Percentiles rank a stretch among this genome's conserved stretches.
phyloP scores from a whole-genome alignment of 345 rosid species.

The Melastoma malabathricum region DNA sequence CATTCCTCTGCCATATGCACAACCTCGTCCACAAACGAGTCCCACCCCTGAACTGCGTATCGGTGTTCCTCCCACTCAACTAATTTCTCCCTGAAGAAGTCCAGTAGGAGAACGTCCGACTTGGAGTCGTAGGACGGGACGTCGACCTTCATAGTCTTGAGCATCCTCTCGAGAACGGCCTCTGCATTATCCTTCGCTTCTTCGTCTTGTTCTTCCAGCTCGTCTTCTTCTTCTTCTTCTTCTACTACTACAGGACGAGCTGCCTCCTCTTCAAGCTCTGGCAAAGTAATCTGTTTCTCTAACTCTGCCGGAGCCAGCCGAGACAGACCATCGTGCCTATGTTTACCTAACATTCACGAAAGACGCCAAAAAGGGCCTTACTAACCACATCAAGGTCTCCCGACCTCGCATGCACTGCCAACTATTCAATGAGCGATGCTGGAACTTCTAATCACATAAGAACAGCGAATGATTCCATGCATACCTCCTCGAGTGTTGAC shows the following conservation, averaged over 20 bases:
- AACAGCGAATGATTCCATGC: background rate
- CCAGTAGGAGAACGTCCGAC: conserved; percentile 26
- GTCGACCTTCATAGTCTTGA: conserved; percentile 8
- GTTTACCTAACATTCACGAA: conserved; percentile 26
- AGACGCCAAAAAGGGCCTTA: too few species aligned
- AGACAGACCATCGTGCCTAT: conserved; percentile 29
- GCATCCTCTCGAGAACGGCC: conserved; percentile 7
- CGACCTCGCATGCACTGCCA: too few species aligned
- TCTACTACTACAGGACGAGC: too few species aligned
- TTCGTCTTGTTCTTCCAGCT: background rate
- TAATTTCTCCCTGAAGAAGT: conserved; percentile 37
- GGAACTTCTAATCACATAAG: too few species aligned
- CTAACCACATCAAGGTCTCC: background rate
- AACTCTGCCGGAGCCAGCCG: conserved; percentile 44
- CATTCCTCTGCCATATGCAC: conserved; percentile 40
- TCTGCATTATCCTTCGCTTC: conserved; percentile 9
- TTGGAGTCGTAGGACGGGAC: conserved; percentile 3
- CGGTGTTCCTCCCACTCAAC: conserved; percentile 1
- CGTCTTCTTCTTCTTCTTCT: conserved; percentile 8
- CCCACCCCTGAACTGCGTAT: background rate
- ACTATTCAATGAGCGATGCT: too few species aligned
- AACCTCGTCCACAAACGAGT: conserved; percentile 2
- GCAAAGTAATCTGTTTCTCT: conserved; percentile 36
- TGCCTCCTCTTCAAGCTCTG: conserved; percentile 17
- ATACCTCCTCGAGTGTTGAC: conserved; percentile 16